Conservation (phyloP, 306 rosid species). For the Luffa acutangula region DNA sequence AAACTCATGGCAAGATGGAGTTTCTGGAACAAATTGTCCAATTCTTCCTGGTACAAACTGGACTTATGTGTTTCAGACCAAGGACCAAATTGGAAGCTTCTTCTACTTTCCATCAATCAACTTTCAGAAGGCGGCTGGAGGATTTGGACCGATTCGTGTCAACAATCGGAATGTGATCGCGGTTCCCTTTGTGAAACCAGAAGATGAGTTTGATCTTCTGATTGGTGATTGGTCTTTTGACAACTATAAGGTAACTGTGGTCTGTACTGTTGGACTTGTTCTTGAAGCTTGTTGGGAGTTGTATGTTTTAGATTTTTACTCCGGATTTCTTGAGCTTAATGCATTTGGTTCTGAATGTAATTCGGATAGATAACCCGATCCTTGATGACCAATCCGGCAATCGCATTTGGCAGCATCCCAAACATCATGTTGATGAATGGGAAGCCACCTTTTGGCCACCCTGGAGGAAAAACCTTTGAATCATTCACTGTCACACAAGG, state of each 20-base stretch:
- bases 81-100: constrained; percentile 86
- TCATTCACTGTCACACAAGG: constrained; percentile 59
- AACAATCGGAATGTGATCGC: constrained; percentile 39
- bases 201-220: constrained; percentile 67
- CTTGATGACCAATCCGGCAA: not conserved
- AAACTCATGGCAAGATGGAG: constrained; percentile 96
- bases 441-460: constrained; percentile 35
- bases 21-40: constrained; percentile 80
- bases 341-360: not conserved
- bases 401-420: constrained; percentile 19
- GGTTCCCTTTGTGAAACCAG: constrained; percentile 67
- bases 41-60: constrained; percentile 51
- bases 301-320: not conserved
- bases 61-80: constrained; percentile 56
- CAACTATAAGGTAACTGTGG: constrained; percentile 47
- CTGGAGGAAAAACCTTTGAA: constrained; percentile 28
- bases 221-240: constrained; percentile 67
- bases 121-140: constrained; percentile 77
- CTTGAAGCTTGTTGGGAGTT: not conserved
- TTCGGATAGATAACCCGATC: constrained; percentile 35
- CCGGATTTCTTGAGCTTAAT: not conserved
- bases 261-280: not conserved
- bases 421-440: constrained; percentile 63
- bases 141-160: constrained; percentile 62
- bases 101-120: constrained; percentile 74